Conservation (phyloP, 768 basidiomycete genomes). For the Podaxis sp. region DNA sequence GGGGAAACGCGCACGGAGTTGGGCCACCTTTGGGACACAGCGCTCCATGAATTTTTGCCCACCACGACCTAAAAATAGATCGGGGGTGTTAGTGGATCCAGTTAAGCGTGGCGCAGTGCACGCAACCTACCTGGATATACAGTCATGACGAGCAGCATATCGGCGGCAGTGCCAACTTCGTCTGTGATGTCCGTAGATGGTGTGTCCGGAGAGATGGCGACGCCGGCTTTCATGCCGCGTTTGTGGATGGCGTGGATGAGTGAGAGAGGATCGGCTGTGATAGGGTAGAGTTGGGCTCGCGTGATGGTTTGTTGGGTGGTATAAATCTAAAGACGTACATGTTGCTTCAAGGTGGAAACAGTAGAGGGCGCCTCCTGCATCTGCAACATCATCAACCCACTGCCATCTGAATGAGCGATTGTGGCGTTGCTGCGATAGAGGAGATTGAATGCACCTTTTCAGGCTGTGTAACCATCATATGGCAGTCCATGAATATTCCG, state of each 20-base stretch:
- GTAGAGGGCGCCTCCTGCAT: slow-evolving; percentile 92
- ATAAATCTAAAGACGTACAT: slow-evolving; percentile 39
- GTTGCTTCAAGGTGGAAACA: slow-evolving; percentile 97
- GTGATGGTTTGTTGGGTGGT: not conserved
- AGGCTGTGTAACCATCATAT: slow-evolving; percentile 98
- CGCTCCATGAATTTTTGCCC: slow-evolving; percentile 95
- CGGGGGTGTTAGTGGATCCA: not conserved
- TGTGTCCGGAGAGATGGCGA: slow-evolving; percentile 96
- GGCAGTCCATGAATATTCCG: slow-evolving; percentile 99
- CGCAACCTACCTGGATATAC: slow-evolving; percentile 74
- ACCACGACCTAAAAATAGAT: slow-evolving; percentile 58
- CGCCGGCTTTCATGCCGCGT: slow-evolving; percentile 89
- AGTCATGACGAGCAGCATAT: slow-evolving; percentile 98
- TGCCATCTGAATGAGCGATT: slow-evolving; percentile 24
- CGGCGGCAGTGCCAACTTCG: slow-evolving; percentile 74
- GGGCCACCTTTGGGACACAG: slow-evolving; percentile 89
- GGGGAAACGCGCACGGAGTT: slow-evolving; percentile 87
- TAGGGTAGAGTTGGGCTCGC: not conserved
- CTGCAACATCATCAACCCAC: slow-evolving; percentile 97
- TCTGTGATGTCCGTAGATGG: slow-evolving; percentile 86
- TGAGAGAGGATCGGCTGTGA: slow-evolving; percentile 58
- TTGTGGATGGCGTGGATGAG: slow-evolving; percentile 79
- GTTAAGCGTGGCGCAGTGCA: not conserved
- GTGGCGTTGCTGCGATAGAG: not conserved
- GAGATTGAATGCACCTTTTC: slow-evolving; percentile 54